Percentiles rank a stretch among this genome's conserved stretches.
Evolutionary conservation across 805 yeast species (phyloP).

Genomic region (Monosporozyma servazzii): DNA sequence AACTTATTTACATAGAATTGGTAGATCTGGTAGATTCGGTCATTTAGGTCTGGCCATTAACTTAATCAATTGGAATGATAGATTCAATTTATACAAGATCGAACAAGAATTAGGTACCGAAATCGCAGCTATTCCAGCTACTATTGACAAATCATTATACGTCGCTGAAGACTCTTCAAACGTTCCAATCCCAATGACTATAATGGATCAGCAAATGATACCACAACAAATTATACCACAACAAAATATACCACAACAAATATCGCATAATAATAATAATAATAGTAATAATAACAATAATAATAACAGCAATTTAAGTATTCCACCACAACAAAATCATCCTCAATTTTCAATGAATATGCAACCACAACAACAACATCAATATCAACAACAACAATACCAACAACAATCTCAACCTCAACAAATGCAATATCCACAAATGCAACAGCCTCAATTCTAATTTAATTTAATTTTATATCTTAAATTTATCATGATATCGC

Average conservation of each 20-base stretch:
- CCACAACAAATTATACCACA: conserved; percentile 14
- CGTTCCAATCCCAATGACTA: conserved; percentile 85
- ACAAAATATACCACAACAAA: conserved; percentile 17
- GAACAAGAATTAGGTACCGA: conserved; percentile 97
- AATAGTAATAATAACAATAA: not conserved
- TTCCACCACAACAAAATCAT: conserved; percentile 9
- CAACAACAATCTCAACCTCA: conserved; percentile 13
- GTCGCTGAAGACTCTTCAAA: conserved; percentile 68
- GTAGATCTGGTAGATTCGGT: conserved; percentile 98
- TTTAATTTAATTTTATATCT: not conserved
- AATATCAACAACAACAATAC: not conserved
- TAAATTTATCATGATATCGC: not conserved
- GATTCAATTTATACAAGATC: conserved; percentile 85
- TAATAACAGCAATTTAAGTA: not conserved
- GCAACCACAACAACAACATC: not conserved
- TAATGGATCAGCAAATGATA: conserved; percentile 34
- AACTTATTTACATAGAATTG: conserved; percentile 94
- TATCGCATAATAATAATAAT: conserved; percentile 4
- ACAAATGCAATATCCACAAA: conserved; percentile 17
- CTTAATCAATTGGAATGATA: conserved; percentile 92
- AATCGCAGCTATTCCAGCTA: conserved; percentile 92
- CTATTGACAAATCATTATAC: conserved; percentile 79
- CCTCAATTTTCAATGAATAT: conserved; percentile 4
- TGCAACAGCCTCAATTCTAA: conserved; percentile 1
- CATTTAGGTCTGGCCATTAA: conserved; percentile 97